phyloP scores from a whole-genome alignment of 192 early-diverging fungal genomes.

The Phlyctochytrium planicorne region DNA sequence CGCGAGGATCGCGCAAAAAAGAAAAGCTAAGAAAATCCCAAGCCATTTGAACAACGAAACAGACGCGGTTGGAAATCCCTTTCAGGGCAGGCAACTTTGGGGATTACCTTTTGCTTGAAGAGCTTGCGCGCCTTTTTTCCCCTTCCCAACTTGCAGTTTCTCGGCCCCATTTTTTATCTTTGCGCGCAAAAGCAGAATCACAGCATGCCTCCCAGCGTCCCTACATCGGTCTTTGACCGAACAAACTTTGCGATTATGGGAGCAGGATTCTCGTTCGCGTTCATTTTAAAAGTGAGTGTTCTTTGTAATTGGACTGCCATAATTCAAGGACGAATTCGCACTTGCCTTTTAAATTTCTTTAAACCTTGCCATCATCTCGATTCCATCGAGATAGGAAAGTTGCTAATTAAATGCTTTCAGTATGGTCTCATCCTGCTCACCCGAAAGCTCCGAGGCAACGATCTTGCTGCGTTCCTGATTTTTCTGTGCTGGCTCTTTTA shows the following conservation, averaged over 20 bases:
- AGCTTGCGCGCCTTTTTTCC: too few relatives aligned
- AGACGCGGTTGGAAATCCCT: too few relatives aligned
- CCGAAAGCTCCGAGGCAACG: neutral
- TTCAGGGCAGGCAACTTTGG: too few relatives aligned
- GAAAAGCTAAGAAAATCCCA: too few relatives aligned
- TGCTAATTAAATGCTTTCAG: slow-evolving; percentile 3
- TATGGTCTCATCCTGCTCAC: slow-evolving; percentile 2
- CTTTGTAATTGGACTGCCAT: neutral
- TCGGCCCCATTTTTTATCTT: too few relatives aligned
- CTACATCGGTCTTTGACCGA: neutral
- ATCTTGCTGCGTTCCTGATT: neutral
- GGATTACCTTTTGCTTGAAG: too few relatives aligned
- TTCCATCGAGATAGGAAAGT: neutral
- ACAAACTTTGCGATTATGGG: neutral
- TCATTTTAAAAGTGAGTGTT: slow-evolving; percentile 1
- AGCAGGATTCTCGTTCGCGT: neutral
- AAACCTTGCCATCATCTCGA: neutral
- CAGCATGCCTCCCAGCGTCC: too few relatives aligned
- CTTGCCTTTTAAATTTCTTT: neutral
- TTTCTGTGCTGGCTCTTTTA: neutral
- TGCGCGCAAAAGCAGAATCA: too few relatives aligned
- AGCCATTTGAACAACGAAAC: too few relatives aligned
- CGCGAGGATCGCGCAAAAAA: too few relatives aligned
- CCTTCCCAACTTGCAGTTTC: too few relatives aligned
- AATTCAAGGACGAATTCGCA: neutral